A percentile compares a stretch with the other conserved stretches of the same genome.
Conservation (phyloP, 2,329 filamentous ascomycete species). For the Trichoderma polysporum region DNA sequence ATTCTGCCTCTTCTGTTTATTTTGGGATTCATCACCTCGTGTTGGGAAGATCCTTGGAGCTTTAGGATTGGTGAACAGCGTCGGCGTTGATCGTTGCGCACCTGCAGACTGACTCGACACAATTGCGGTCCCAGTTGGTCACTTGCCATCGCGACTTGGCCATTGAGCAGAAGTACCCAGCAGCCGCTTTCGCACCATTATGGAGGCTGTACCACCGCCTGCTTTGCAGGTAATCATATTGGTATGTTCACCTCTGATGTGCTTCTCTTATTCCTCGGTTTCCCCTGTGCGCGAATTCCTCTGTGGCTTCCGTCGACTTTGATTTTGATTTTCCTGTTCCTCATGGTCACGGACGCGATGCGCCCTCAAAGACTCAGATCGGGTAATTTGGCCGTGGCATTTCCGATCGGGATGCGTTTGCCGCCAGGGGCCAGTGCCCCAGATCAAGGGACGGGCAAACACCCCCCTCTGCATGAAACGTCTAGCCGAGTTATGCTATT, state of each 20-base stretch:
- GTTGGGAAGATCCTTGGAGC: not conserved
- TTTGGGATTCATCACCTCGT: not conserved
- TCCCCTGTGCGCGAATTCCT: not conserved
- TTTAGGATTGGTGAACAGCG: not conserved
- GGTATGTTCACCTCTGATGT: constrained; percentile 50
- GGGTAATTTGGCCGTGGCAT: constrained; percentile 20
- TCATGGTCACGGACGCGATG: not conserved
- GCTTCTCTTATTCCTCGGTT: not conserved
- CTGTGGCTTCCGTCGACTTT: not conserved
- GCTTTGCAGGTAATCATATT: constrained; percentile 73
- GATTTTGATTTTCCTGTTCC: not conserved
- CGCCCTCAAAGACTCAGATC: constrained; percentile 16
- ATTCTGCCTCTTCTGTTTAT: not conserved
- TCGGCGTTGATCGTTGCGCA: constrained; percentile 13
- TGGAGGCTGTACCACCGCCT: constrained; percentile 38
- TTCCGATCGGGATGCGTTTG: constrained; percentile 20
- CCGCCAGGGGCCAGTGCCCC: constrained; percentile 17
- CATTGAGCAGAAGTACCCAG: not conserved
- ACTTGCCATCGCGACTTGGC: constrained; percentile 1
- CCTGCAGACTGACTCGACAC: constrained; percentile 5
- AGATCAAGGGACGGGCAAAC: constrained; percentile 16
- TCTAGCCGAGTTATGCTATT: constrained; percentile 11
- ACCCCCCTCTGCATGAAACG: constrained; percentile 18
- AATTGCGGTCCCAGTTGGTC: not conserved
- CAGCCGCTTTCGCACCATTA: constrained; percentile 17